These are phyloP conservation scores for Septoria petroselini DNA, from an alignment of 2,329 filamentous ascomycete genomes.

Conservation along the genomic window DNA sequence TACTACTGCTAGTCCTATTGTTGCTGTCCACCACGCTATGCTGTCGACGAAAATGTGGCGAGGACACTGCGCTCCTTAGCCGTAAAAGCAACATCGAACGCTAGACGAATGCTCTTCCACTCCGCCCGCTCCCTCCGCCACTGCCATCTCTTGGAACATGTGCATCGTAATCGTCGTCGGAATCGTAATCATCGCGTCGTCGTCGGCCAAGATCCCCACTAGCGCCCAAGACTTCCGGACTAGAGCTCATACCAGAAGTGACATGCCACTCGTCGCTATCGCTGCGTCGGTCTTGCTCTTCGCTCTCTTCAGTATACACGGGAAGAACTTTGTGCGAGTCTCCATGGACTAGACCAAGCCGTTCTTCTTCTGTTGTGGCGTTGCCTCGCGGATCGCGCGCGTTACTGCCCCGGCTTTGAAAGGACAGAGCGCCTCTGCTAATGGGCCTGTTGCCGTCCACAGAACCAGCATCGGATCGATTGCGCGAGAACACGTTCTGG, in stretches of 20 bases:
- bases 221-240: conserved; percentile 30
- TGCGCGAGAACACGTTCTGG: conserved; percentile 72
- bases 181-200: conserved; percentile 15
- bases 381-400: conserved; percentile 24
- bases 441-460: conserved; percentile 33
- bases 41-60: neutral
- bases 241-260: conserved; percentile 30
- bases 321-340: conserved; percentile 29
- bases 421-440: conserved; percentile 37
- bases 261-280: conserved; percentile 38
- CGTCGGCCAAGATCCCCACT: conserved; percentile 28
- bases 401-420: conserved; percentile 30
- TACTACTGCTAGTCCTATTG: neutral
- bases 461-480: conserved; percentile 38
- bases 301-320: conserved; percentile 21
- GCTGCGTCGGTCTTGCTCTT: conserved; percentile 15
- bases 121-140: conserved; percentile 9
- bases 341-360: conserved; percentile 39
- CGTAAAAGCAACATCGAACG: conserved; percentile 6
- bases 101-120: conserved; percentile 17
- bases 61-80: neutral
- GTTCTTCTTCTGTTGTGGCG: conserved; percentile 39
- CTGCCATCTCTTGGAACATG: conserved; percentile 10
- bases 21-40: neutral
- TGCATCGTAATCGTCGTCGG: conserved; percentile 16